These are phyloP conservation scores for Nicotiana knightiana DNA, from an alignment of 257 asterid species.

Conservation along the genomic window DNA sequence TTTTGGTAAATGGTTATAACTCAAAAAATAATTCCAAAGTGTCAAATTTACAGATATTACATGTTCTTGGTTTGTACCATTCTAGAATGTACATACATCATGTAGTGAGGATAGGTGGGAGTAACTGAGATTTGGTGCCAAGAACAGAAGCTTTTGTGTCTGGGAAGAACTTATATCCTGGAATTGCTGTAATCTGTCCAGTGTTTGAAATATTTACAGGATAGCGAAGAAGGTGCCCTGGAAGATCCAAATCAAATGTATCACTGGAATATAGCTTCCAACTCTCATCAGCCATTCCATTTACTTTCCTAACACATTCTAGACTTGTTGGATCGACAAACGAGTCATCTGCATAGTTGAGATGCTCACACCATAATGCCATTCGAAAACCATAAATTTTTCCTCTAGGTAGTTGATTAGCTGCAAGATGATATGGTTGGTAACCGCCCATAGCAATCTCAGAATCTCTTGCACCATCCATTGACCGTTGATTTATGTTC, in stretches of 20 bases:
- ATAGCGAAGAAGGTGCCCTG: slow-evolving; percentile 74
- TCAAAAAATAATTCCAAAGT: background rate
- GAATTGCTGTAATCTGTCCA: slow-evolving; percentile 44
- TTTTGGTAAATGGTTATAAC: background rate
- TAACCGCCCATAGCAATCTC: slow-evolving; percentile 95
- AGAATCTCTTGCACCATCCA: slow-evolving; percentile 82
- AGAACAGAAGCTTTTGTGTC: slow-evolving; percentile 84
- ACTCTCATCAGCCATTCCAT: slow-evolving; percentile 43
- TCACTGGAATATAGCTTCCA: slow-evolving; percentile 54
- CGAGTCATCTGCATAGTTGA: slow-evolving; percentile 19
- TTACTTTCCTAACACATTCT: slow-evolving; percentile 47
- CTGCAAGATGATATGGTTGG: slow-evolving; percentile 61
- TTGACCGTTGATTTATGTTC: slow-evolving; percentile 88
- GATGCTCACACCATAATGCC: slow-evolving; percentile 83
- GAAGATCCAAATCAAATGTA: slow-evolving; percentile 34
- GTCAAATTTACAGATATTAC: background rate
- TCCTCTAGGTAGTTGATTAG: slow-evolving; percentile 36
- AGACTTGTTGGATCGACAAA: slow-evolving; percentile 50
- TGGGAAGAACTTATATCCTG: slow-evolving; percentile 64
- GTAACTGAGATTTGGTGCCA: slow-evolving; percentile 45
- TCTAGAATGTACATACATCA: slow-evolving; percentile 8
- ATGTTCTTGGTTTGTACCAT: background rate
- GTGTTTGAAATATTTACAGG: slow-evolving; percentile 42
- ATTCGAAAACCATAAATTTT: slow-evolving; percentile 51
- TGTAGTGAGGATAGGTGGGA: slow-evolving; percentile 76